Percentiles rank a stretch among this genome's conserved stretches.
Conservation (phyloP, 192 early-diverging fungal genomes). For the Spinellus fusiger region DNA sequence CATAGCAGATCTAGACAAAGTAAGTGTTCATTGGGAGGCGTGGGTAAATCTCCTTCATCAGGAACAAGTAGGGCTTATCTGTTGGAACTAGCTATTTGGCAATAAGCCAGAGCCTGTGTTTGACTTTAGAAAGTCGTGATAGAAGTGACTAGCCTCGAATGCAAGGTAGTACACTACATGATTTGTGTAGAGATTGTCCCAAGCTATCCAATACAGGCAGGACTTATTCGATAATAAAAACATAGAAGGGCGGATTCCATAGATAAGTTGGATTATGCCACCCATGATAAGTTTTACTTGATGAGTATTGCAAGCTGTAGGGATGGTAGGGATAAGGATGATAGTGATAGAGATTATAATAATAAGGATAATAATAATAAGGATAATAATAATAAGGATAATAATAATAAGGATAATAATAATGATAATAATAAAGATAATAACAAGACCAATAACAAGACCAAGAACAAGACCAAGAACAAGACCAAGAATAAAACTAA, state of each 20-base stretch:
- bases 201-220: neutral
- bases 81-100: constrained; percentile 37
- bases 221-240: constrained; percentile 1
- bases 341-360: too few species aligned
- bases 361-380: neutral
- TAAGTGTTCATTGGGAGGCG: neutral
- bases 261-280: neutral
- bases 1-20: constrained; percentile 59
- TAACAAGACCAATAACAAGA: neutral
- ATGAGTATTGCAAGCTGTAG: too few species aligned
- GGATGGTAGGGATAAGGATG: neutral
- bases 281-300: too few species aligned
- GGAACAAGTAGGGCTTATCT: neutral
- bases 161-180: too few species aligned
- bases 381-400: neutral
- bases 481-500: neutral
- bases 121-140: constrained; percentile 46
- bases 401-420: neutral
- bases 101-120: constrained; percentile 61
- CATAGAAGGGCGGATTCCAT: neutral
- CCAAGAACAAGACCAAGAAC: neutral
- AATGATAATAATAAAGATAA: neutral
- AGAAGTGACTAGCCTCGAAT: neutral
- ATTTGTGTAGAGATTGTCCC: too few species aligned
- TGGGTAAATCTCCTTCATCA: too few species aligned